Percentiles rank a stretch among this genome's conserved stretches.
These are phyloP conservation scores for Picochlorum sp. DNA, from an alignment of 139 green algal genomes.

Conservation along the genomic window DNA sequence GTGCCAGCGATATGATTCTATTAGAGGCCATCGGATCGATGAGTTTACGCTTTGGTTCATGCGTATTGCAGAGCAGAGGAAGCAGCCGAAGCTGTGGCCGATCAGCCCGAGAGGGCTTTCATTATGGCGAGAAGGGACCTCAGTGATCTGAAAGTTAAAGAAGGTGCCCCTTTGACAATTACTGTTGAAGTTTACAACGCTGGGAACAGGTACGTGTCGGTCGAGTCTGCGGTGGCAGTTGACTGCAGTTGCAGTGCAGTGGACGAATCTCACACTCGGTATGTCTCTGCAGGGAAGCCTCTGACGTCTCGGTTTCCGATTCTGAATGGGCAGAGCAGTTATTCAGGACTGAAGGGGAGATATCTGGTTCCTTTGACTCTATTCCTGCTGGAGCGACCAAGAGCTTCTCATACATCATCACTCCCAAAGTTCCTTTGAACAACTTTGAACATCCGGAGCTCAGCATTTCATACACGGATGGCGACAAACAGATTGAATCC, in stretches of 20 bases:
- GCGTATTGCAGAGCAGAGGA: slow-evolving; percentile 7
- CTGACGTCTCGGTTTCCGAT: slow-evolving; percentile 11
- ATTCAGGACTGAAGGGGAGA: slow-evolving; percentile 11
- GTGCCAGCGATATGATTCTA: background rate
- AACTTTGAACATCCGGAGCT: background rate
- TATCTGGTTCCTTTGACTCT: slow-evolving; percentile 17
- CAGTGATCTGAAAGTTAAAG: background rate
- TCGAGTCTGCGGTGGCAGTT: no score
- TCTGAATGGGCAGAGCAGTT: slow-evolving; percentile 6
- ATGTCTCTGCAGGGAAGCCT: slow-evolving; percentile 14
- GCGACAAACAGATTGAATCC: background rate
- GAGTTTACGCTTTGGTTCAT: background rate
- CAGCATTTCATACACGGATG: slow-evolving; percentile 4
- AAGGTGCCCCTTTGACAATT: background rate
- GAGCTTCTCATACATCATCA: slow-evolving; percentile 1
- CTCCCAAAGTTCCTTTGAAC: slow-evolving; percentile 1
- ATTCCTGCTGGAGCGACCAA: slow-evolving; percentile 19
- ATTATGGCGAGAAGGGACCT: slow-evolving; percentile 6
- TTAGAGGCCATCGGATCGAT: background rate
- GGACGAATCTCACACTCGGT: background rate
- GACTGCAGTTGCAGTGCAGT: background rate
- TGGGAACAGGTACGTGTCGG: background rate
- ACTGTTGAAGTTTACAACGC: slow-evolving; percentile 15
- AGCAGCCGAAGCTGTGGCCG: slow-evolving; percentile 1
- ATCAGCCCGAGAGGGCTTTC: slow-evolving; percentile 2